These are phyloP conservation scores for Ganoderma lingzhi DNA, from an alignment of 1,284 basidiomycete genomes.

Conservation along the genomic window DNA sequence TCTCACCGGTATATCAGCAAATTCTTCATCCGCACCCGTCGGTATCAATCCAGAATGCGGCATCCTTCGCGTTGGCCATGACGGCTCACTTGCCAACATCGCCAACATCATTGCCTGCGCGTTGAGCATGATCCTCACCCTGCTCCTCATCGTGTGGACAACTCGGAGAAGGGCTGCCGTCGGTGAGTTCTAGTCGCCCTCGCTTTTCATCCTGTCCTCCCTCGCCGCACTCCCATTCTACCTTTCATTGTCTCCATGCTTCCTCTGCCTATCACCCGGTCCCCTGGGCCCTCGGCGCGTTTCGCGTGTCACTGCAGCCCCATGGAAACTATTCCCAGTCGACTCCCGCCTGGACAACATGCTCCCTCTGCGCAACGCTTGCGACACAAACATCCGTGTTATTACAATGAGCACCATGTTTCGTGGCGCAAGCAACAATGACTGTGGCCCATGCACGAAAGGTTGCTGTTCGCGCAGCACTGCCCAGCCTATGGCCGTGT, in stretches of 20 bases:
- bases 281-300: background rate
- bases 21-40: constrained; percentile 57
- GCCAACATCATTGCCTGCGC: constrained; percentile 77
- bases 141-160: constrained; percentile 55
- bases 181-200: constrained; percentile 40
- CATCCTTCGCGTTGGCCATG: constrained; percentile 54
- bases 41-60: constrained; percentile 67
- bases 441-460: background rate
- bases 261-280: background rate
- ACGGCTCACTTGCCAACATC: constrained; percentile 71
- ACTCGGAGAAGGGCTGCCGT: constrained; percentile 60
- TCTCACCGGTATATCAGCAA: constrained; percentile 49
- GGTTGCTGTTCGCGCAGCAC: background rate
- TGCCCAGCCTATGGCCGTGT: background rate
- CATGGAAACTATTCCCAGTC: background rate
- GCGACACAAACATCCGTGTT: background rate
- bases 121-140: constrained; percentile 60
- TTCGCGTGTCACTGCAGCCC: background rate
- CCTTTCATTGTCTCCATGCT: constrained; percentile 4
- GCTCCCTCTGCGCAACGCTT: background rate
- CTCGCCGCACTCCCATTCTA: background rate
- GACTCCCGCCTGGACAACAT: background rate
- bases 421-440: background rate
- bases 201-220: constrained; percentile 6
- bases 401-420: background rate